Evolutionary conservation across 2,329 filamentous ascomycete genomes (phyloP).

Genomic region (Dothistroma septosporum): DNA sequence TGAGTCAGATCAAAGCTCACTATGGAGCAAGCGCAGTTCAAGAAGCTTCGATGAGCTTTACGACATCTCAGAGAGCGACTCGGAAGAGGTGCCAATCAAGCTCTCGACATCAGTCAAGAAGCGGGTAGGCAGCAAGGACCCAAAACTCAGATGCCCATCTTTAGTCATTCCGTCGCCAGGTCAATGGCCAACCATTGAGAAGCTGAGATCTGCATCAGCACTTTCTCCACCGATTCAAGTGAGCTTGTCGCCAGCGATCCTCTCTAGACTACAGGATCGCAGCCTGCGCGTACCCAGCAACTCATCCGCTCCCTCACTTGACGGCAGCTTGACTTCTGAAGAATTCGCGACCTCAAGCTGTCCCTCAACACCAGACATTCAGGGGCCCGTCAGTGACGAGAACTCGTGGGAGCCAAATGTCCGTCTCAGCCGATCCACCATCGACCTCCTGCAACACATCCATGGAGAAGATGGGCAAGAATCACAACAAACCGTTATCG

Average conservation of each 20-base stretch:
- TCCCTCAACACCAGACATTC: conserved; percentile 75
- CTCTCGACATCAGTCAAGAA: conserved; percentile 51
- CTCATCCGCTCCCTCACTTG: conserved; percentile 80
- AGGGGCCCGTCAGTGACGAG: conserved; percentile 49
- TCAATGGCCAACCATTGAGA: conserved; percentile 55
- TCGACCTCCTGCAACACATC: conserved; percentile 75
- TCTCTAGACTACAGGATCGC: conserved; percentile 62
- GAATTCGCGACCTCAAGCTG: conserved; percentile 79
- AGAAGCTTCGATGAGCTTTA: conserved; percentile 85
- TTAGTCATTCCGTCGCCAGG: conserved; percentile 57
- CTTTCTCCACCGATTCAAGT: conserved; percentile 48
- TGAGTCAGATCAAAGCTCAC: conserved; percentile 33
- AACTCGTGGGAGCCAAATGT: conserved; percentile 59
- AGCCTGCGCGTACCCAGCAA: conserved; percentile 64
- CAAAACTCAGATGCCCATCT: conserved; percentile 51
- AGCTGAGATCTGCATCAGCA: conserved; percentile 42
- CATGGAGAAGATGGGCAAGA: conserved; percentile 47
- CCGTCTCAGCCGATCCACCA: conserved; percentile 69
- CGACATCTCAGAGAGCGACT: conserved; percentile 77
- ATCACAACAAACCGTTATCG: conserved; percentile 32
- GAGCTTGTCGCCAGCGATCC: conserved; percentile 43
- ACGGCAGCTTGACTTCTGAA: conserved; percentile 84
- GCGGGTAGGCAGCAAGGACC: conserved; percentile 25
- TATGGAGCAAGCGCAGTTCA: conserved; percentile 62
- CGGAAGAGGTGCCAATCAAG: conserved; percentile 50